These are phyloP conservation scores for Entomortierella beljakovae DNA, from an alignment of 192 early-diverging fungal species.

Conservation along the genomic window DNA sequence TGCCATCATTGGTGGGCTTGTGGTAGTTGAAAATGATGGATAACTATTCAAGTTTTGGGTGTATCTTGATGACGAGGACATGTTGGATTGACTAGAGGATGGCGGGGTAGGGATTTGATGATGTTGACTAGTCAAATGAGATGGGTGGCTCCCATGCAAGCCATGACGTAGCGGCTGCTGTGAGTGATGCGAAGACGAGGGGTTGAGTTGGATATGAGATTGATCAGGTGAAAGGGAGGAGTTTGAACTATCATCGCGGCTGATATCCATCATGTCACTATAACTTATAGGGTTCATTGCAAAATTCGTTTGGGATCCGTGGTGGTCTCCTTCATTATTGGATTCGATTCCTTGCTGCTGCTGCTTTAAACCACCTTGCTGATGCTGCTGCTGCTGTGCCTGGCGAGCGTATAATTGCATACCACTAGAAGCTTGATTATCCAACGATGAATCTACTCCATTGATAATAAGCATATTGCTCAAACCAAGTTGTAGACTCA, in stretches of 20 bases:
- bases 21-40: not conserved
- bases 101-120: slow-evolving; percentile 16
- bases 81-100: slow-evolving; percentile 9
- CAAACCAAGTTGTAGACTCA: slow-evolving; percentile 24
- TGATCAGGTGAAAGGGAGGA: slow-evolving; percentile 49
- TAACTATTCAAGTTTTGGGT: slow-evolving; percentile 5
- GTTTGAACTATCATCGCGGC: slow-evolving; percentile 22
- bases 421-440: not conserved
- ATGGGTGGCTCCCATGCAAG: slow-evolving; percentile 15
- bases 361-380: not conserved
- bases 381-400: too few relatives aligned
- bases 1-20: slow-evolving; percentile 3
- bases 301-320: not conserved
- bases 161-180: slow-evolving; percentile 7
- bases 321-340: not conserved
- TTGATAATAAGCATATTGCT: slow-evolving; percentile 44
- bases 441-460: slow-evolving; percentile 13
- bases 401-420: not conserved
- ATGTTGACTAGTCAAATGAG: slow-evolving; percentile 1
- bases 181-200: slow-evolving; percentile 11
- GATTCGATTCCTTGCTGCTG: too few relatives aligned
- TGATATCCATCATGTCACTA: slow-evolving; percentile 37
- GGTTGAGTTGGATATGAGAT: slow-evolving; percentile 7
- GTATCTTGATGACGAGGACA: slow-evolving; percentile 11
- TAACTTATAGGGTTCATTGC: slow-evolving; percentile 26